Evolutionary conservation across 148 eudicot genomes (phyloP), one percentile per base, ranked within the genome.

Genomic region (Nepenthes gracilis): DNA sequence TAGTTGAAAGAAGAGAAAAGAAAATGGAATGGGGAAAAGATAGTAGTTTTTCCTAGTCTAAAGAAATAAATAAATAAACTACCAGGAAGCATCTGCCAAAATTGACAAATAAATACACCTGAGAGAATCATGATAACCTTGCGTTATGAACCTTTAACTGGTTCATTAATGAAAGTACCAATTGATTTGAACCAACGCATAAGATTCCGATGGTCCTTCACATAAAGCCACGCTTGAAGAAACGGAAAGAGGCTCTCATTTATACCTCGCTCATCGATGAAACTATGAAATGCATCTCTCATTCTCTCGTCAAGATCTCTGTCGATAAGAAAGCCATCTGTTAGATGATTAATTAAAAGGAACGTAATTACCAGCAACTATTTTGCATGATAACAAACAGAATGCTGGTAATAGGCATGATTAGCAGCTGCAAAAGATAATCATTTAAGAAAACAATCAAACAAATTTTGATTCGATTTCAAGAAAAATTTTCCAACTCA

Each of bases 151-250:
- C 45, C 45, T 12, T 6, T 52, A 52, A 52, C 32, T 52, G 15
- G 60, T 43, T 73, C 75, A 33, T 45, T 70, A 60, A 88, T 43
- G 32, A 65, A 76, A 32, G 62, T 56, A 54, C 83, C 92, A 35
- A 85, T 77, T 54, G 83, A 56, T 64, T 63, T 81, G 74, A 79
- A 85, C 92, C 92, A 81, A 12, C 72, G 72, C 80, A 83, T 57
- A 50, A 83, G 82, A 70, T 72, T 77, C 50, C 77, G 73, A 63
- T 83, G 80, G 68, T 88, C 92, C 74, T 85, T 85, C 49, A 85
- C 85, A 33, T 83, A 88, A 35, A 83, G 83, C 96, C 96, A 88
- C 57, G 87, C 88, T 77, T 77, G 89, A 63, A 83, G 80, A 60
- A 85, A 88, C 36, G 89, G 87, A 47, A 85, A 88, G 33, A 85